Percentiles rank a stretch among this genome's conserved stretches.
phyloP scores from a whole-genome alignment of 495 filamentous ascomycete species.

The Penicillium waksmanii region DNA sequence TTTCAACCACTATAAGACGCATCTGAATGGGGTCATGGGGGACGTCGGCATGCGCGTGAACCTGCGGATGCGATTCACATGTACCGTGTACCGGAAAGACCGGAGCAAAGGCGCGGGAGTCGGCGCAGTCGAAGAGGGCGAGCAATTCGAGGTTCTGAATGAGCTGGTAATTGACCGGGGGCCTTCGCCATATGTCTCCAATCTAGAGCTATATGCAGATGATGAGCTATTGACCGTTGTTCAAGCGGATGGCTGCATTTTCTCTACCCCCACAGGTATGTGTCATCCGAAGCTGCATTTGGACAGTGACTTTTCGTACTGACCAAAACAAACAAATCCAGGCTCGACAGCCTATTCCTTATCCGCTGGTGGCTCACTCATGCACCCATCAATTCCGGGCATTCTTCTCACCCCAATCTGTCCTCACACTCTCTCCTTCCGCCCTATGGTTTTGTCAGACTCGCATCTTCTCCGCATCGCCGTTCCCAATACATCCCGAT shows the following conservation, averaged over 20 bases:
- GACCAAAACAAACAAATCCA: constrained; percentile 19
- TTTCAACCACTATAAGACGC: constrained; percentile 77
- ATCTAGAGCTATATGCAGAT: constrained; percentile 91
- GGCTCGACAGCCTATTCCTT: constrained; percentile 94
- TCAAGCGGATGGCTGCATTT: constrained; percentile 95
- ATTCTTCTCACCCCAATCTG: constrained; percentile 98
- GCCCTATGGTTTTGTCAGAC: constrained; percentile 98
- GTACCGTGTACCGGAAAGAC: constrained; percentile 78
- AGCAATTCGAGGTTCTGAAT: constrained; percentile 95
- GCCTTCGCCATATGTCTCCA: constrained; percentile 95
- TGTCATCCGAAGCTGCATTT: constrained; percentile 9
- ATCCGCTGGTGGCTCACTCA: constrained; percentile 91
- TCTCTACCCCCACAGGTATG: constrained; percentile 88
- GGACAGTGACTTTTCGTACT: neutral
- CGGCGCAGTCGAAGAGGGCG: constrained; percentile 67
- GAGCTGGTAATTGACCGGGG: constrained; percentile 97
- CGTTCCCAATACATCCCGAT: constrained; percentile 80
- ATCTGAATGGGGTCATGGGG: constrained; percentile 84
- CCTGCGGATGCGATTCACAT: constrained; percentile 96
- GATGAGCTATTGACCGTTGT: constrained; percentile 91
- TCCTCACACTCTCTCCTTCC: constrained; percentile 93
- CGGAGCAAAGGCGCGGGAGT: constrained; percentile 47
- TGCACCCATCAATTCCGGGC: constrained; percentile 95
- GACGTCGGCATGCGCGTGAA: constrained; percentile 93
- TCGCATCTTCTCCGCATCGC: constrained; percentile 86